Evolutionary conservation across 2,329 filamentous ascomycete species (phyloP), one percentile per base, ranked within the genome.

Genomic region (Pseudogymnoascus sp.): DNA sequence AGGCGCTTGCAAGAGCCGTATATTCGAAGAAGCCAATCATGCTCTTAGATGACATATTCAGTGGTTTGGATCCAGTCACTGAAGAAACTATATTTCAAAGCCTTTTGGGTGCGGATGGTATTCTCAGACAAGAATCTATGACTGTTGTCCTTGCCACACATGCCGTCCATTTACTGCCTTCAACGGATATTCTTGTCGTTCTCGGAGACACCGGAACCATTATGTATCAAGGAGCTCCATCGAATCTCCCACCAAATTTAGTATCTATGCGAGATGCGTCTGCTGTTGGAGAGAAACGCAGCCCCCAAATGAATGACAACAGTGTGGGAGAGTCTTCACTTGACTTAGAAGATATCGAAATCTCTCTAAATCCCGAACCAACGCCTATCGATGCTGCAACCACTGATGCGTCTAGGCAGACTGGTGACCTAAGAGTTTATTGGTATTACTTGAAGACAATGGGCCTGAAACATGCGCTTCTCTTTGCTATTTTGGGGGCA

Each of bases 81-180:
- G 61, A 68, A 40, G 63, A 61, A n/a, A 31, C 42, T 7, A 60
- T 67, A 9, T 68, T 65, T 19, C 60, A 53, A 11, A 42, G 60
- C 19, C 60, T 69, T 3, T 66, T 65, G 50, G 62, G 65, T 29
- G 15, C 15, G 5, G 63, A 62, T 7, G 44, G 26, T 4, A 33
- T 70, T 2, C 53, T 65, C 38, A 46, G 40, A 23, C 66, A 11
- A 50, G 70, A 68, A 62, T 67, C 68, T 0, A 72, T 72, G 1
- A 76, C 77, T 0, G 67, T 74, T 0, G 26, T 79, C 2, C 68
- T 78, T 4, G 71, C 73, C 4, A 77, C 74, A 23, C 62, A 65
- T 29, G 31, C 64, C 13, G 46, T 56, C 29, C 50, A 56, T 56
- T 33, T 56, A 15, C 26, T 56, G 7, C 50, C 50, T 3, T 19